Percentiles rank a stretch among this genome's conserved stretches.
These are phyloP conservation scores for Brassica juncea DNA, from an alignment of 345 rosid genomes.

Conservation along the genomic window DNA sequence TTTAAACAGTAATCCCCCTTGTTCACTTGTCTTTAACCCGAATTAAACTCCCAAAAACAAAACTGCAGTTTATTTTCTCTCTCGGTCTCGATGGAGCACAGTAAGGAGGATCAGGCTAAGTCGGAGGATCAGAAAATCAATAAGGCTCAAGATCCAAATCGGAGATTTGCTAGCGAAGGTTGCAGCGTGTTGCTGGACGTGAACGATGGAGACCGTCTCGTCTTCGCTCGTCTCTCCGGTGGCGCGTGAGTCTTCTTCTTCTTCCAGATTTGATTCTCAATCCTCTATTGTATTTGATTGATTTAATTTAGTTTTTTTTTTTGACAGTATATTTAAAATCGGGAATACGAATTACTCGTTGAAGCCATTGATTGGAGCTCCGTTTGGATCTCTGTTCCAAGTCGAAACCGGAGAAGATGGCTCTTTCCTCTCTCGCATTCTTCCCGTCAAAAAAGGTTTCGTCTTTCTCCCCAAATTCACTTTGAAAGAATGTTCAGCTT, in stretches of 20 bases:
- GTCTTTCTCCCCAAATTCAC: background rate
- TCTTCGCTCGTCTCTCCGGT: slow-evolving; percentile 82
- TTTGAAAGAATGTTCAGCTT: background rate
- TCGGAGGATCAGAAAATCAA: background rate
- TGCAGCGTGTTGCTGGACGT: slow-evolving; percentile 92
- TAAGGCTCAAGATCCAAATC: slow-evolving; percentile 38
- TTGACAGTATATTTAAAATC: slow-evolving; percentile 65
- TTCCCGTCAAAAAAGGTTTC: slow-evolving; percentile 56
- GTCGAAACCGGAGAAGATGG: slow-evolving; percentile 68
- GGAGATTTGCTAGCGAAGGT: slow-evolving; percentile 82
- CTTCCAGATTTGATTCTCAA: background rate
- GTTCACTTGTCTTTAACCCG: background rate
- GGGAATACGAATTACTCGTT: slow-evolving; percentile 66
- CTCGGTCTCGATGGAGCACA: slow-evolving; percentile 17
- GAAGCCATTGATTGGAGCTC: slow-evolving; percentile 79
- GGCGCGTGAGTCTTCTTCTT: slow-evolving; percentile 59
- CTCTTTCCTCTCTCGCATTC: slow-evolving; percentile 53
- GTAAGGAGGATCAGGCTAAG: background rate
- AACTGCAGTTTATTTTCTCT: background rate
- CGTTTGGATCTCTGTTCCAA: slow-evolving; percentile 81
- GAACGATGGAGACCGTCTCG: slow-evolving; percentile 92
- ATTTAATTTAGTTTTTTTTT: background rate
- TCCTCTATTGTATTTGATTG: background rate
- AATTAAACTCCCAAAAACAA: background rate
- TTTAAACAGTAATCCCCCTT: slow-evolving; percentile 8